Conservation (phyloP, 495 filamentous ascomycete genomes). For the Pseudomonodictys pantanalensis region DNA sequence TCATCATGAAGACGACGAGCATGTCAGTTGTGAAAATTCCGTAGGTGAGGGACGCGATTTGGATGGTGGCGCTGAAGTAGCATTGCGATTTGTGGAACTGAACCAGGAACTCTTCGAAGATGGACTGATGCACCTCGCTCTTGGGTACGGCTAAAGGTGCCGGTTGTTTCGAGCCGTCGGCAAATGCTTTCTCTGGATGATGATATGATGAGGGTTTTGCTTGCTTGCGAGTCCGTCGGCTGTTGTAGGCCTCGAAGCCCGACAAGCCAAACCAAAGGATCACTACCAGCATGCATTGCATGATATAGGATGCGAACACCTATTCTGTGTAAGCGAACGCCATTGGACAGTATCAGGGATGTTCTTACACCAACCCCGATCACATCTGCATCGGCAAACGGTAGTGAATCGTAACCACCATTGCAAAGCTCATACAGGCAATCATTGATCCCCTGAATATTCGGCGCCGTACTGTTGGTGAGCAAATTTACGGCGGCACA, state of each 20-base stretch:
- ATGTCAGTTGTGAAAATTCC: slow-evolving; percentile 22
- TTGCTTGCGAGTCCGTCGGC: background rate
- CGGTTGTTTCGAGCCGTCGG: background rate
- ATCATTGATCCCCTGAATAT: slow-evolving; percentile 8
- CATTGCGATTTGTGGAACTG: slow-evolving; percentile 28
- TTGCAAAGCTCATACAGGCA: slow-evolving; percentile 9
- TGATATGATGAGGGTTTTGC: background rate
- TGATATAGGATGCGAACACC: slow-evolving; percentile 22
- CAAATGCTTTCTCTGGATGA: background rate
- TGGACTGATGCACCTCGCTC: background rate
- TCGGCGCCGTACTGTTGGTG: slow-evolving; percentile 15
- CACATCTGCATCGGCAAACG: slow-evolving; percentile 19
- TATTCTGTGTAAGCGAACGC: background rate
- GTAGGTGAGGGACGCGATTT: slow-evolving; percentile 21
- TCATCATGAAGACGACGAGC: slow-evolving; percentile 23
- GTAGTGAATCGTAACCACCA: slow-evolving; percentile 2
- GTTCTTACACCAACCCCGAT: slow-evolving; percentile 19
- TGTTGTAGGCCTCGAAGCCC: background rate
- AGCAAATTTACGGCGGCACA: slow-evolving; percentile 12
- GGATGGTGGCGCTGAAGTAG: slow-evolving; percentile 26
- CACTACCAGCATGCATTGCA: slow-evolving; percentile 21
- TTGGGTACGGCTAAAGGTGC: background rate
- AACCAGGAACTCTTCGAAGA: slow-evolving; percentile 19
- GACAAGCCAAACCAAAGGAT: slow-evolving; percentile 13
- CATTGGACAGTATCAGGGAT: background rate